Percentiles rank a stretch among this genome's conserved stretches.
phyloP scores from a whole-genome alignment of 495 filamentous ascomycete genomes.

The Podospora conica region DNA sequence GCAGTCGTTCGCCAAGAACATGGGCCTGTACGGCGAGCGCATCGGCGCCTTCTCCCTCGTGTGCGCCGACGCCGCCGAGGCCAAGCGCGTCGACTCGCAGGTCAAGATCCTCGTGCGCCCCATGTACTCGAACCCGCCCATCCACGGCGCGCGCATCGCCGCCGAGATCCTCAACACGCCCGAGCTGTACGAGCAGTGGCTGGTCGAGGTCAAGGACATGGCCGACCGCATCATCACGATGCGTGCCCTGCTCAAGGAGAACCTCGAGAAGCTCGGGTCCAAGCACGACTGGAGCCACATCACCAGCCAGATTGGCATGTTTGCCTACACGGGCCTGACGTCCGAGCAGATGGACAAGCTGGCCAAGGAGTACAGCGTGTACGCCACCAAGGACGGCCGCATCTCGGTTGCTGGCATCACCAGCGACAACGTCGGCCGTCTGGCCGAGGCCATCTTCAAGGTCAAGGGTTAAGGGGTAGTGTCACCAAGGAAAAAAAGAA shows the following conservation, averaged over 20 bases:
- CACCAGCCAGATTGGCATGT: slow-evolving; percentile 98
- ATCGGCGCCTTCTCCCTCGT: slow-evolving; percentile 95
- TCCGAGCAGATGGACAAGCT: slow-evolving; percentile 88
- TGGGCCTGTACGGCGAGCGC: slow-evolving; percentile 99
- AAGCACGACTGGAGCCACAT: slow-evolving; percentile 99
- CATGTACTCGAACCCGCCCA: slow-evolving; percentile 95
- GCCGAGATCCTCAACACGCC: slow-evolving; percentile 87
- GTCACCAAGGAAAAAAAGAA: slow-evolving; percentile 1
- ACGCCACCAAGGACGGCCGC: slow-evolving; percentile 93
- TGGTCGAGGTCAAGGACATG: slow-evolving; percentile 96
- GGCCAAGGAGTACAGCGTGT: slow-evolving; percentile 96
- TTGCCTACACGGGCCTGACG: slow-evolving; percentile 92
- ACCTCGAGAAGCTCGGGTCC: slow-evolving; percentile 88
- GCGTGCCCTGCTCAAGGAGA: slow-evolving; percentile 85
- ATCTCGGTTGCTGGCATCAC: slow-evolving; percentile 98
- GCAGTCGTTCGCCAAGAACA: slow-evolving; percentile 99
- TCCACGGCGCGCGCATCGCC: slow-evolving; percentile 93
- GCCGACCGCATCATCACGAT: slow-evolving; percentile 98
- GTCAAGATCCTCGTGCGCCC: slow-evolving; percentile 97
- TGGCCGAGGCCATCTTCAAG: slow-evolving; percentile 94
- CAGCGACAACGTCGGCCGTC: slow-evolving; percentile 80
- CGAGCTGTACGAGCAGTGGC: slow-evolving; percentile 85
- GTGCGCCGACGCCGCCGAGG: slow-evolving; percentile 77
- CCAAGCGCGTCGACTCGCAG: slow-evolving; percentile 93
- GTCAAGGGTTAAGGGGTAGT: slow-evolving; percentile 53